phyloP scores from a whole-genome alignment of 139 green algal genomes.

The Eudorina sp. region DNA sequence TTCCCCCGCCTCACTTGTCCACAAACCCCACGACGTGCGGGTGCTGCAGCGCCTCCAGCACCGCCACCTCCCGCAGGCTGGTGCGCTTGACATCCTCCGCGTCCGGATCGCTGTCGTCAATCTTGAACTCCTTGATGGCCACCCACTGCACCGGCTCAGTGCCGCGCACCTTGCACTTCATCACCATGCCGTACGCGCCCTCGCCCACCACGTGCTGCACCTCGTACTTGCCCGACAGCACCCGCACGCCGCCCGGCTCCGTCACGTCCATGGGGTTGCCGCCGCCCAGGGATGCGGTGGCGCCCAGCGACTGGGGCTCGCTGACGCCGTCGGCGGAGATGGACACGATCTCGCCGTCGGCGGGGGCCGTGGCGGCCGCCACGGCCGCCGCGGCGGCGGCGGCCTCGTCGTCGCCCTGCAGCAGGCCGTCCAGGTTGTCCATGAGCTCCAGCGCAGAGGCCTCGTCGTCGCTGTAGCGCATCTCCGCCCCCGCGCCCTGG shows the following conservation, averaged over 20 bases:
- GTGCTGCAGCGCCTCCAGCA: conserved; percentile 63
- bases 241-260: conserved; percentile 60
- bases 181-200: conserved; percentile 89
- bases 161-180: conserved; percentile 79
- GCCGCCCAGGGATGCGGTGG: not conserved
- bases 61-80: conserved; percentile 64
- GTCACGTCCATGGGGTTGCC: conserved; percentile 23
- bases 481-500: conserved; percentile 37
- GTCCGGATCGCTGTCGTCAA: conserved; percentile 70
- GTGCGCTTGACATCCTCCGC: conserved; percentile 75
- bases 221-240: conserved; percentile 63
- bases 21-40: conserved; percentile 68
- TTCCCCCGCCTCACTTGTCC: conserved; percentile 53
- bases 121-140: conserved; percentile 94
- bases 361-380: not conserved
- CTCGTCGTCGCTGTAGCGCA: conserved; percentile 44
- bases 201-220: conserved; percentile 82
- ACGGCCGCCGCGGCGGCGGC: conserved; percentile 18
- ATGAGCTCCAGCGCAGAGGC: conserved; percentile 31
- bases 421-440: conserved; percentile 31
- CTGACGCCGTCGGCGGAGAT: conserved; percentile 18
- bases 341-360: conserved; percentile 46
- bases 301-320: conserved; percentile 22
- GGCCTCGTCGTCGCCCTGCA: conserved; percentile 34
- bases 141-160: conserved; percentile 64